Conservation (phyloP, 2,329 filamentous ascomycete species). For the Aspergillus spinulosporus region DNA sequence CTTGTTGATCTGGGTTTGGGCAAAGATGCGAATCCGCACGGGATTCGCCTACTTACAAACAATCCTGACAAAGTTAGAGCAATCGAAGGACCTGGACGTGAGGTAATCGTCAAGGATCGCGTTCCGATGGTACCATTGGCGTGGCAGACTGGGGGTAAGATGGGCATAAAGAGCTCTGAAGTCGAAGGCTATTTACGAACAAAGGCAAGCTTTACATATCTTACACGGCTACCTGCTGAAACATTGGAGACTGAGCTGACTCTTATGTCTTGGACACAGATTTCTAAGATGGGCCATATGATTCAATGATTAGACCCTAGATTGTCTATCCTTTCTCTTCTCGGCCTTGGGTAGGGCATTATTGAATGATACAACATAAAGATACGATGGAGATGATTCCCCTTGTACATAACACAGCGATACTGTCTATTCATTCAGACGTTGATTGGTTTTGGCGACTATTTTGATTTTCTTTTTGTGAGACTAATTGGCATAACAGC, state of each 20-base stretch:
- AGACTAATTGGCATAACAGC: no score
- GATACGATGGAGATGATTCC: conserved; percentile 8
- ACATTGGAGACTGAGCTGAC: conserved; percentile 10
- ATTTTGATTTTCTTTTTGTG: neutral
- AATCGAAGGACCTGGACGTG: conserved; percentile 85
- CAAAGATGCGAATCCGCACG: conserved; percentile 59
- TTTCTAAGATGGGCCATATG: conserved; percentile 87
- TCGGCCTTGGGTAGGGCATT: neutral
- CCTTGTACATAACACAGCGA: conserved; percentile 7
- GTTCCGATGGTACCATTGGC: conserved; percentile 95
- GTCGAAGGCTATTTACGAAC: conserved; percentile 93
- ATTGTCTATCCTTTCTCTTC: conserved; percentile 14
- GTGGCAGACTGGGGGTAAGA: conserved; percentile 76
- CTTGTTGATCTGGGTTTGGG: conserved; percentile 76
- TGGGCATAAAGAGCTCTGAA: conserved; percentile 81
- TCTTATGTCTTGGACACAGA: conserved; percentile 49
- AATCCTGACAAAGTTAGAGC: conserved; percentile 96
- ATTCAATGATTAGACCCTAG: conserved; percentile 36
- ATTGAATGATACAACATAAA: neutral
- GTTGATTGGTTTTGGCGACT: neutral
- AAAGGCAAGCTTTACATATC: conserved; percentile 63
- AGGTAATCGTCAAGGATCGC: conserved; percentile 82
- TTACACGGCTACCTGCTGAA: conserved; percentile 45
- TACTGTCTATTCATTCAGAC: neutral
- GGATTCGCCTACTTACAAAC: conserved; percentile 82